Percentiles rank a stretch among this genome's conserved stretches.
Evolutionary conservation across 2,329 filamentous ascomycete species (phyloP).

Genomic region (Capronia coronata): DNA sequence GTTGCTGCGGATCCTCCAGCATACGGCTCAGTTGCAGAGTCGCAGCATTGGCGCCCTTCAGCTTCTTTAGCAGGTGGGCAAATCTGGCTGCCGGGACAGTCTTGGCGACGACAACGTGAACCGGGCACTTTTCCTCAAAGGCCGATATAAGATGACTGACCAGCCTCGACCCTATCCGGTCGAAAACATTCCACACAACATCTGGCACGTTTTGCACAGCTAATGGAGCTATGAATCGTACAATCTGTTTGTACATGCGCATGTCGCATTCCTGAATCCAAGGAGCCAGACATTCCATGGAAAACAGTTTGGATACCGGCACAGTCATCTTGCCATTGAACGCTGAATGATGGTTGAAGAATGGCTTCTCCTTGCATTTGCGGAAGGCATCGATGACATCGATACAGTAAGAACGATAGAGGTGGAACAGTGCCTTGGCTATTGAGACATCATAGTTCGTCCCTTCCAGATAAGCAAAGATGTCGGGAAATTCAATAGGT

Average conservation of each 20-base stretch:
- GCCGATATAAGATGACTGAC: slow-evolving; percentile 76
- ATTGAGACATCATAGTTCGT: slow-evolving; percentile 76
- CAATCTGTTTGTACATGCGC: slow-evolving; percentile 94
- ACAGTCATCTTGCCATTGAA: slow-evolving; percentile 96
- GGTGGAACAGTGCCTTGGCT: slow-evolving; percentile 73
- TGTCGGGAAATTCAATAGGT: slow-evolving; percentile 72
- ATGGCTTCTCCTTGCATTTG: slow-evolving; percentile 93
- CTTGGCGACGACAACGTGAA: slow-evolving; percentile 80
- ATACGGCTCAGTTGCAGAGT: slow-evolving; percentile 92
- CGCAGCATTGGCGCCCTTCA: slow-evolving; percentile 84
- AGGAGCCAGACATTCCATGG: slow-evolving; percentile 68
- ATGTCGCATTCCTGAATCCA: slow-evolving; percentile 98
- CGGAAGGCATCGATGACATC: slow-evolving; percentile 92
- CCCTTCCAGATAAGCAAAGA: slow-evolving; percentile 62
- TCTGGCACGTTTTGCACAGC: slow-evolving; percentile 88
- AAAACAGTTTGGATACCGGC: slow-evolving; percentile 87
- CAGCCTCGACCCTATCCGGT: slow-evolving; percentile 75
- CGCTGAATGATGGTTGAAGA: slow-evolving; percentile 88
- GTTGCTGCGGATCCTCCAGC: slow-evolving; percentile 78
- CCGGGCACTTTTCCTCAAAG: slow-evolving; percentile 75
- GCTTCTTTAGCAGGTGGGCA: slow-evolving; percentile 74
- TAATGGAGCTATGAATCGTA: slow-evolving; percentile 80
- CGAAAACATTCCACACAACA: slow-evolving; percentile 75
- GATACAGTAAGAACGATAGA: slow-evolving; percentile 92
- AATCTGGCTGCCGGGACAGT: slow-evolving; percentile 84